Conservation (phyloP, 495 filamentous ascomycete genomes). For the Oidiodendron maius region DNA sequence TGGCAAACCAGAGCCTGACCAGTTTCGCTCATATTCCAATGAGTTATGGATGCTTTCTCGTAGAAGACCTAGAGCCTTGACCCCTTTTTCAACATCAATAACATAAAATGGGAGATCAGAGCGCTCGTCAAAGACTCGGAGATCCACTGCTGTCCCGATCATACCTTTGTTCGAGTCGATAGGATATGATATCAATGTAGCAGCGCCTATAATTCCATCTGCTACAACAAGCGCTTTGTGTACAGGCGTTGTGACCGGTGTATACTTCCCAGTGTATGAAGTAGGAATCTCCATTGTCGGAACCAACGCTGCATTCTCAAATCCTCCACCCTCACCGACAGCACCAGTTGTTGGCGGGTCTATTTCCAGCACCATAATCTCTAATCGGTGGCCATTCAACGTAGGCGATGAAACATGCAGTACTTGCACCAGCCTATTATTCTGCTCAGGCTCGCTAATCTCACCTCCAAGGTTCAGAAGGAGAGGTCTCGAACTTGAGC, state of each 20-base stretch:
- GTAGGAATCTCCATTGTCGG: conserved; percentile 65
- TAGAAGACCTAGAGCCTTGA: conserved; percentile 56
- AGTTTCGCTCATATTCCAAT: conserved; percentile 62
- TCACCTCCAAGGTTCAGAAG: conserved; percentile 35
- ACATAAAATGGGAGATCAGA: conserved; percentile 27
- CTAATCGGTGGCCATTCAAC: conserved; percentile 62
- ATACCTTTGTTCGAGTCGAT: conserved; percentile 26
- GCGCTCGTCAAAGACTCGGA: conserved; percentile 28
- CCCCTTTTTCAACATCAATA: conserved; percentile 50
- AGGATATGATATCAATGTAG: conserved; percentile 31
- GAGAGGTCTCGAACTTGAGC: conserved; percentile 34
- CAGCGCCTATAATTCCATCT: conserved; percentile 49
- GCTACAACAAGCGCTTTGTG: conserved; percentile 76
- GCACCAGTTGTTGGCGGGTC: conserved; percentile 12
- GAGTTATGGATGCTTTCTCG: conserved; percentile 63
- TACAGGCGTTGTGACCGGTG: conserved; percentile 71
- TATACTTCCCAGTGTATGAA: conserved; percentile 51
- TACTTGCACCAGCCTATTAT: conserved; percentile 35
- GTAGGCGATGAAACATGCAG: conserved; percentile 58
- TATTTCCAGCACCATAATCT: conserved; percentile 65
- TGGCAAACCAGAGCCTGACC: conserved; percentile 66
- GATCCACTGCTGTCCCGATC: conserved; percentile 35
- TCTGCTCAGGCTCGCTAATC: conserved; percentile 1
- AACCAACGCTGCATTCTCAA: conserved; percentile 55
- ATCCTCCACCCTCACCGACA: conserved; percentile 33